Base-by-base conservation (phyloP, 2,329 filamentous ascomycete genomes). In the Nothophaeocryptopus gaeumannii region DNA sequence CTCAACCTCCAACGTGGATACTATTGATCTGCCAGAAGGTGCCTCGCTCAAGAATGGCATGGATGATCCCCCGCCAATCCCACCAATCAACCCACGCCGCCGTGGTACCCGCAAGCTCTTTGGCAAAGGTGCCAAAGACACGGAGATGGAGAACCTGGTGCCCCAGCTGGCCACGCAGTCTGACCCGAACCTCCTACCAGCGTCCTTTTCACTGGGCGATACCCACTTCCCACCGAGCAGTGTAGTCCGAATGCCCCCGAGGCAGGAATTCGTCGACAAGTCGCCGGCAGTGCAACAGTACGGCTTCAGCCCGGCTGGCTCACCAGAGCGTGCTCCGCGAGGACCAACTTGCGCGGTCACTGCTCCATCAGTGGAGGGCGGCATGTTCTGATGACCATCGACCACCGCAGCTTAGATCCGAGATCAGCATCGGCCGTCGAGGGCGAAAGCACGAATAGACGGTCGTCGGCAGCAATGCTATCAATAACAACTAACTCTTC, bases 71-170 rank as follows among this genome's bases (percentile, higher is more conserved):
- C 78, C 79, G 9, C 78, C 80, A 1, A 66, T 83, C 5, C 80
- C 80, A 26, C 76, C 79, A 0, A 79, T 82, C 74, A 83, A 83
- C 60, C 80, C 81, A 1, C 76, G 78, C 50, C 74, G 81, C 37
- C 74, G 79, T 45, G 76, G 77, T 14, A 65, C 65, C 15, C 59
- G 61, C 33, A 64, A 63, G 51, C 50, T 69, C 32, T 68, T 70
- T 40, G 61, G 65, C 15, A 45, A 56, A 4, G 41, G 45, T 9
- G 35, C 44, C n/a, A 53, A 48, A 26, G 50, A 53, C 5, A 37
- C 39, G 10, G 42, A 45, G 8, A 36, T 39, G 20, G 50, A 53
- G 16, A 44, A 37, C 2, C 36, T 38, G 41, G 13, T 33, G 14
- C 40, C 50, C 8, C 41, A 30, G 36, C 42, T 45, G 15, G 45